A percentile compares a stretch with the other conserved stretches of the same genome.
phyloP scores from a whole-genome alignment of 108 stramenopile species.

The Skeletonema costatum region DNA sequence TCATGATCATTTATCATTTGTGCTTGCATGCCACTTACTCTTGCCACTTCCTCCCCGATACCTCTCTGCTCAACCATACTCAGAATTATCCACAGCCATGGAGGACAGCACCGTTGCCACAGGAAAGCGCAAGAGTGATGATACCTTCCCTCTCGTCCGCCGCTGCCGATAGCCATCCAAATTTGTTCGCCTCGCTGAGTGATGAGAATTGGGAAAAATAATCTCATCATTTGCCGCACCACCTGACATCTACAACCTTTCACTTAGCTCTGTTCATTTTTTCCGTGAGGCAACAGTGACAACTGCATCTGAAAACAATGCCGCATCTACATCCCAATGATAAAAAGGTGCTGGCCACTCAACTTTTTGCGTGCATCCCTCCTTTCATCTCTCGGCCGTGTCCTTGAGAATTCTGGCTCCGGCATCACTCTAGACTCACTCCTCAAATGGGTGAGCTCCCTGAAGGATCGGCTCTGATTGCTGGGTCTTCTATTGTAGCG shows the following conservation, averaged over 20 bases:
- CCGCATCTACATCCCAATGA: not conserved
- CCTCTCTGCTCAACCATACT: not conserved
- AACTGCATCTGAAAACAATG: not conserved
- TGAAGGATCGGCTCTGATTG: constrained; percentile 26
- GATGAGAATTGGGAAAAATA: constrained; percentile 7
- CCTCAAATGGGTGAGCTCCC: constrained; percentile 12
- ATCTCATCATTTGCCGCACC: constrained; percentile 3
- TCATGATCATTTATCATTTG: no score
- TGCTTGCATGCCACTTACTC: no score
- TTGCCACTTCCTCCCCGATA: no score
- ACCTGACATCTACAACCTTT: constrained; percentile 17
- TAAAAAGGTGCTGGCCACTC: constrained; percentile 11
- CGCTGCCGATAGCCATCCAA: not conserved
- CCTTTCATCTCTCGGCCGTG: constrained; percentile 20
- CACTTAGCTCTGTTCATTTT: constrained; percentile 11
- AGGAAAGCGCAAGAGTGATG: constrained; percentile 12
- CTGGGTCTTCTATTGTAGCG: constrained; percentile 26
- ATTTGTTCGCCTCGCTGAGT: constrained; percentile 12
- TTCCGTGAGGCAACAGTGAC: not conserved
- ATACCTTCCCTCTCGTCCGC: constrained; percentile 4
- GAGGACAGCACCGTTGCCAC: not conserved
- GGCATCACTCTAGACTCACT: constrained; percentile 19
- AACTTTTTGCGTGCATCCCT: constrained; percentile 15
- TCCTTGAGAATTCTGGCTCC: constrained; percentile 4
- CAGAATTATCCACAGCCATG: not conserved